A percentile compares a stretch with the other conserved stretches of the same genome.
These are phyloP conservation scores for Scheffersomyces titani DNA, from an alignment of 1,139 yeast species.

Conservation along the genomic window DNA sequence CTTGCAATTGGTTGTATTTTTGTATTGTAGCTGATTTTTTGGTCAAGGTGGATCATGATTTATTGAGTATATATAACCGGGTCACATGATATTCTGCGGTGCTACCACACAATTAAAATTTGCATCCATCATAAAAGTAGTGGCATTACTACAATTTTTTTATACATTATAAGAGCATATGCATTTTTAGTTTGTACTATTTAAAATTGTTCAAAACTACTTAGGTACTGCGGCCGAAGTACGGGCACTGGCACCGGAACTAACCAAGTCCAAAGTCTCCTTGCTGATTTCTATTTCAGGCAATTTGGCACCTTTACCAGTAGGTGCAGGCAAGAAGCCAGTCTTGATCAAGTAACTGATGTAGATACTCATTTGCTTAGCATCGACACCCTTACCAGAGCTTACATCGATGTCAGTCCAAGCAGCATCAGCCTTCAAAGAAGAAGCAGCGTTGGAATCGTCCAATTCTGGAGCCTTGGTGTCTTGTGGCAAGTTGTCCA, in stretches of 20 bases:
- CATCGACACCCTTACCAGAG: slow-evolving; percentile 71
- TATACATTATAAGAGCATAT: too few relatives aligned
- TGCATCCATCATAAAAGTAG: not conserved
- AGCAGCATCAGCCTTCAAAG: slow-evolving; percentile 59
- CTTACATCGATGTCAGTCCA: slow-evolving; percentile 70
- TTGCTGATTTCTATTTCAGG: slow-evolving; percentile 60
- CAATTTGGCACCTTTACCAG: slow-evolving; percentile 42
- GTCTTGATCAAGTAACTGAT: slow-evolving; percentile 75
- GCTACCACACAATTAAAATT: not conserved
- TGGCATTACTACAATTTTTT: not conserved
- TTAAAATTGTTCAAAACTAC: not conserved
- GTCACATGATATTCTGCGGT: not conserved
- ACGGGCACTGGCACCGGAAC: slow-evolving; percentile 91
- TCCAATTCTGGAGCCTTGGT: slow-evolving; percentile 96
- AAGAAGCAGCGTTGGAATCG: slow-evolving; percentile 70
- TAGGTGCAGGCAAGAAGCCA: slow-evolving; percentile 74
- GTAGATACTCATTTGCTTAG: slow-evolving; percentile 69
- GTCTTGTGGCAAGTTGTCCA: slow-evolving; percentile 86
- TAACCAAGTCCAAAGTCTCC: slow-evolving; percentile 64
- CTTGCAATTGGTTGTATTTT: not conserved
- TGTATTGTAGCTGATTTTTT: not conserved
- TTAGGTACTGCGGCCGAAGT: slow-evolving; percentile 51
- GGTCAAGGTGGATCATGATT: not conserved
- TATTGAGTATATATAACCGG: not conserved
- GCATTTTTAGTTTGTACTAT: not conserved